Evolutionary conservation across 768 basidiomycete species (phyloP).

Genomic region (Mycena floridula): DNA sequence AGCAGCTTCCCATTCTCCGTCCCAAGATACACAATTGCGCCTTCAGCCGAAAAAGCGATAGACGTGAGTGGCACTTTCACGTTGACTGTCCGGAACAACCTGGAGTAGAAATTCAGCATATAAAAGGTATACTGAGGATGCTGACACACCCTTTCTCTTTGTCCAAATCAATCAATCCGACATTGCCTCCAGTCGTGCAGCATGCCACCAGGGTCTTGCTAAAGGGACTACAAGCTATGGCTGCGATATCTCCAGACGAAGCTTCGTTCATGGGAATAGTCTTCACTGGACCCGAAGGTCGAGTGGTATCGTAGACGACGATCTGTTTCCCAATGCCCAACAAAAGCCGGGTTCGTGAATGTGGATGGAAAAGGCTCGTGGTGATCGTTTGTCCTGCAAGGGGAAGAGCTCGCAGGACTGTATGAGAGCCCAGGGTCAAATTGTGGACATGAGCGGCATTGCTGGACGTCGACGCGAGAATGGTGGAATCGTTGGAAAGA

Average conservation of each 20-base stretch:
- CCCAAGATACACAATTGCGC: constrained; percentile 59
- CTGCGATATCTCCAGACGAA: constrained; percentile 41
- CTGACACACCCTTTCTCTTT: constrained; percentile 62
- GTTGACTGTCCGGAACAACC: constrained; percentile 53
- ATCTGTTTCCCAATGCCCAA: constrained; percentile 47
- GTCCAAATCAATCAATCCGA: constrained; percentile 64
- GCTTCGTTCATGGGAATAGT: constrained; percentile 40
- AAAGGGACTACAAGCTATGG: constrained; percentile 64
- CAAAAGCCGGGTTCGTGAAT: constrained; percentile 54
- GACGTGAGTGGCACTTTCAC: constrained; percentile 50
- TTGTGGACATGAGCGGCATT: constrained; percentile 55
- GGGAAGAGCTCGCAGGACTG: constrained; percentile 49
- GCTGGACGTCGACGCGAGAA: constrained; percentile 52
- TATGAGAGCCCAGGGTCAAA: constrained; percentile 46
- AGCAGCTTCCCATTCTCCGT: constrained; percentile 61
- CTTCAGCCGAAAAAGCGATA: constrained; percentile 64
- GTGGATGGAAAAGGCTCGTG: constrained; percentile 56
- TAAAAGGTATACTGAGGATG: neutral
- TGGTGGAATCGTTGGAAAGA: constrained; percentile 48
- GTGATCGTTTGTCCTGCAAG: constrained; percentile 26
- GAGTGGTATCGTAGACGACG: constrained; percentile 56
- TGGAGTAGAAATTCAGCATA: constrained; percentile 16
- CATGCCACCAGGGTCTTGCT: constrained; percentile 67
- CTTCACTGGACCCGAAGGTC: constrained; percentile 51
- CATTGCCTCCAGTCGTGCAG: constrained; percentile 45